Evolutionary conservation across 2,329 filamentous ascomycete genomes (phyloP).

Genomic region (Hypomyces perniciosus): DNA sequence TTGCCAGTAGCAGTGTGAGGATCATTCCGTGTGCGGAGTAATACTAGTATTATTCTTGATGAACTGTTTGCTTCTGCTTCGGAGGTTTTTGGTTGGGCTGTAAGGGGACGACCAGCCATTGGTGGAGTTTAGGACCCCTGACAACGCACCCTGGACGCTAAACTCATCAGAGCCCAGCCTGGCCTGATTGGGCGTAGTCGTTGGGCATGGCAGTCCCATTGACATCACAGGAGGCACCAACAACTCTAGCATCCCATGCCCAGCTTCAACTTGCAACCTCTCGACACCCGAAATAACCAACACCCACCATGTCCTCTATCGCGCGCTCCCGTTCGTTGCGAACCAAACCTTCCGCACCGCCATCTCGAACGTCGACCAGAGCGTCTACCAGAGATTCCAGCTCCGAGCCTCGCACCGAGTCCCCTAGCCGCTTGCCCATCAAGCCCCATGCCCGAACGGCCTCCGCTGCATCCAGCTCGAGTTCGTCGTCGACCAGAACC

Average conservation of each 20-base stretch:
- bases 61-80: too few species aligned
- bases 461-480: constrained; percentile 21
- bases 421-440: constrained; percentile 46
- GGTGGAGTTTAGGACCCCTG: background rate
- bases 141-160: background rate
- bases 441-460: constrained; percentile 35
- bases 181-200: constrained; percentile 7
- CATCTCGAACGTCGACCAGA: constrained; percentile 19
- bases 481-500: constrained; percentile 11
- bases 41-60: too few species aligned
- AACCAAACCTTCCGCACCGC: constrained; percentile 15
- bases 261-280: background rate
- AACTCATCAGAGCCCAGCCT: background rate
- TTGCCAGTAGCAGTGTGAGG: background rate
- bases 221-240: constrained; percentile 4
- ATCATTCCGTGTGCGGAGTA: background rate
- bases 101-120: background rate
- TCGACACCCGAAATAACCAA: background rate
- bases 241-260: background rate
- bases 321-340: constrained; percentile 45
- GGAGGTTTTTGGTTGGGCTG: background rate
- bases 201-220: constrained; percentile 9
- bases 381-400: constrained; percentile 15
- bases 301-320: constrained; percentile 14
- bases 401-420: constrained; percentile 31